These are phyloP conservation scores for Ambrosiella xylebori DNA, from an alignment of 2,329 filamentous ascomycete genomes.

Conservation along the genomic window DNA sequence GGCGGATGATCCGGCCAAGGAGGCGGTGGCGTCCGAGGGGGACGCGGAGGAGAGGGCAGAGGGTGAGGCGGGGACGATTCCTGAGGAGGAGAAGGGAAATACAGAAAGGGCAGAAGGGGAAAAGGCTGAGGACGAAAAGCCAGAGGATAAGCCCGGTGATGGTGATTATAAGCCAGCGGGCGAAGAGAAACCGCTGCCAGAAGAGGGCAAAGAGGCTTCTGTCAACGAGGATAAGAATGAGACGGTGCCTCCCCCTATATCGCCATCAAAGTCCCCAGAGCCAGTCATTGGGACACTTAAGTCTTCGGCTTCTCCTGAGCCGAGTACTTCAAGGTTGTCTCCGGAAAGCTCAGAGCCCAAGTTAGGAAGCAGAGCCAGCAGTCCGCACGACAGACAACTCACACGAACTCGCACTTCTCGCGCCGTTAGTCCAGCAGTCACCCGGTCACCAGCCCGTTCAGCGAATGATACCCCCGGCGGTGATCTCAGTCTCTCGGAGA, in stretches of 20 bases:
- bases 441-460: conserved; percentile 2
- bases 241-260: background rate
- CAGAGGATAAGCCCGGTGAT: background rate
- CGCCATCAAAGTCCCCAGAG: conserved; percentile 3
- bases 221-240: background rate
- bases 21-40: conserved; percentile 41
- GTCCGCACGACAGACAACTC: conserved; percentile 2
- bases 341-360: conserved; percentile 2
- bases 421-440: background rate
- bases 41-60: background rate
- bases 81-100: background rate
- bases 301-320: conserved; percentile 2
- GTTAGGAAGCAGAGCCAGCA: conserved; percentile 7
- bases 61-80: background rate
- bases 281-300: background rate
- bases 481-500: conserved; percentile 12
- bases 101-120: background rate
- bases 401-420: conserved; percentile 3
- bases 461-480: background rate
- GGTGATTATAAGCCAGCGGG: background rate
- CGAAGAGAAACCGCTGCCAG: background rate
- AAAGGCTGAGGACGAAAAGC: background rate
- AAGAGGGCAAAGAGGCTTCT: background rate
- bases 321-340: background rate
- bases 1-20: conserved; percentile 51